Evolutionary conservation across 2,329 filamentous ascomycete species (phyloP).

Genomic region (Emmonsiellopsis sp.): DNA sequence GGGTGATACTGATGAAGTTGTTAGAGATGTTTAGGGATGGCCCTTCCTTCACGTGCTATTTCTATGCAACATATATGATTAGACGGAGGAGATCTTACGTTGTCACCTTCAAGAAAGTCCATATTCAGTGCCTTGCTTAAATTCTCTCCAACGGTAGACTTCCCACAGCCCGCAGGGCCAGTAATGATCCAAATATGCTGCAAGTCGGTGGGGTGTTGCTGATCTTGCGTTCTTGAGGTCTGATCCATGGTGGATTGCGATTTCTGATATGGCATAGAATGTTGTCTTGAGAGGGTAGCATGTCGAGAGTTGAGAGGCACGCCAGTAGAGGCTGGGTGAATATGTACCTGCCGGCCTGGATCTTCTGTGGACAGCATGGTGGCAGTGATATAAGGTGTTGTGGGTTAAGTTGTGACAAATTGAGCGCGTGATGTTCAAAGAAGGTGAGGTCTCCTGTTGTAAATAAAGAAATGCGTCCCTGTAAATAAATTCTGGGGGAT

Average conservation of each 20-base stretch:
- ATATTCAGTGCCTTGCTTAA: constrained; percentile 54
- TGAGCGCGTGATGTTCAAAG: neutral
- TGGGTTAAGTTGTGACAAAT: neutral
- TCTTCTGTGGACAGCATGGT: constrained; percentile 36
- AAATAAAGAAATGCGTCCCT: neutral
- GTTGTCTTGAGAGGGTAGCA: constrained; percentile 10
- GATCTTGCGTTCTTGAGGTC: neutral
- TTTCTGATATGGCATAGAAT: constrained; percentile 3
- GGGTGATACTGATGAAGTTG: constrained; percentile 33
- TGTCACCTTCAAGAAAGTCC: constrained; percentile 69
- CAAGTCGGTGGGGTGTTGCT: constrained; percentile 13
- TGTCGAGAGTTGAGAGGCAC: constrained; percentile 11
- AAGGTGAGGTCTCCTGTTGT: neutral
- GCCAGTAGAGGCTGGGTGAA: neutral
- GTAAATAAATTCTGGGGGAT: neutral
- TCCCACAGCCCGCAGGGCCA: constrained; percentile 70
- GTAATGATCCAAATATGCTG: constrained; percentile 76
- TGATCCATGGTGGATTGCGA: neutral
- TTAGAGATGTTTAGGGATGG: constrained; percentile 1
- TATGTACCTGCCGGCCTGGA: constrained; percentile 9
- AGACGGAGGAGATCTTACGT: constrained; percentile 46
- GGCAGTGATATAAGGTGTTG: constrained; percentile 8
- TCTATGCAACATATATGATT: neutral
- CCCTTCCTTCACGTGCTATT: neutral
- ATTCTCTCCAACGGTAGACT: constrained; percentile 63